Base-by-base conservation (phyloP, 495 filamentous ascomycete species). In the Cudoniella acicularis region DNA sequence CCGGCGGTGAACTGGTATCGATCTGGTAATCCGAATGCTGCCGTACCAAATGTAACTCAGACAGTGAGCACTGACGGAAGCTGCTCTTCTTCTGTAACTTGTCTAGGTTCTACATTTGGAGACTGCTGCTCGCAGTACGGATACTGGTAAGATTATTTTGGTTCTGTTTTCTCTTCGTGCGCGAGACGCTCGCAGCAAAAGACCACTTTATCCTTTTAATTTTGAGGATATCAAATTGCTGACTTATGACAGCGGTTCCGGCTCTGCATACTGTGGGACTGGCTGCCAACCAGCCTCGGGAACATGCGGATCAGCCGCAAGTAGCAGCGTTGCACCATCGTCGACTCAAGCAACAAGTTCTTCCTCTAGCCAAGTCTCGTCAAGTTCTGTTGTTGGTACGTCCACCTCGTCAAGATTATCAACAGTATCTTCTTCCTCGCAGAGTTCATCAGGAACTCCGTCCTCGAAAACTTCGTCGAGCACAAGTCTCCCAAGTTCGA, bases 1-100 rank as follows among this genome's bases (percentile, higher is more conserved):
- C 81, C 87, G 1, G 61, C 69, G 0, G 79, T 78, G 22, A 85
- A 88, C 67, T 95, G 90, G 90, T 95, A 88, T 66, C 77, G 83
- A 24, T 25, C 66, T 23, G 72, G 67, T 70, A 73, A 40, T 64
- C 61, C 50, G 73, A 68, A n/a, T 63, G 65, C 49, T 66, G 77
- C 64, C 69, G 72, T 52, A 78, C n/a, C 23, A 13, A 43, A 9
- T 69, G 61, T 62, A 51, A 53, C 67, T 25, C 68, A 69, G 46
- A 63, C 62, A n/a, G 62, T 83, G 25, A 81, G 77, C 51, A 25
- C 61, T 10, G 79, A 85, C 55, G 82, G 80, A 0, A 76, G 68
- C n/a, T 85, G 83, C 50, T 11, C 43, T 40, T 18, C 40, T 10
- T 16, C 46, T 57, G 18, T 56, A 8, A 56, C 54, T 1, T 56